Conservation (phyloP, 2,329 filamentous ascomycete genomes). For the Nemania sp. region DNA sequence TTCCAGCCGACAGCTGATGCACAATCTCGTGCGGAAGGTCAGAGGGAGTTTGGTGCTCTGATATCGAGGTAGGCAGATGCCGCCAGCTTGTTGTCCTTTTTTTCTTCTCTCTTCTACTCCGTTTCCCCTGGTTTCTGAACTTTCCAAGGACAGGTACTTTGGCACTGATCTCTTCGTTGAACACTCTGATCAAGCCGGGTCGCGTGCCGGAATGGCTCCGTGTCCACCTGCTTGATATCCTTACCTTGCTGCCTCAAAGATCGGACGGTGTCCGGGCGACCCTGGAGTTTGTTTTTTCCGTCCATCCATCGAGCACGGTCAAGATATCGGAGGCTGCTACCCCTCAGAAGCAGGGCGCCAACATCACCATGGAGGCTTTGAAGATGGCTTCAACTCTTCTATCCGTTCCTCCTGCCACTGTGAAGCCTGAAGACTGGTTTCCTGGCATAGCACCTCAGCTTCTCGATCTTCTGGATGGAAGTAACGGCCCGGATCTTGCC, state of each 20-base stretch:
- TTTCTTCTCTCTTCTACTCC: constrained; percentile 18
- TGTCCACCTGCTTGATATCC: constrained; percentile 56
- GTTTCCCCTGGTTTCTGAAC: constrained; percentile 33
- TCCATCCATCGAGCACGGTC: constrained; percentile 61
- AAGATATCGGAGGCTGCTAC: constrained; percentile 46
- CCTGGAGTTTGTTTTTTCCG: constrained; percentile 72
- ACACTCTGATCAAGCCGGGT: constrained; percentile 65
- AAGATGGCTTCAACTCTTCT: constrained; percentile 66
- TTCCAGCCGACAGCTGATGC: constrained; percentile 51
- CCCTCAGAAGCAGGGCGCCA: constrained; percentile 61
- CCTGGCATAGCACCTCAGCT: constrained; percentile 64
- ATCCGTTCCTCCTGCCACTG: constrained; percentile 60
- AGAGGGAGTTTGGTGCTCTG: constrained; percentile 51
- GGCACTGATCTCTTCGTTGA: constrained; percentile 63
- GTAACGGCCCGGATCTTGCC: constrained; percentile 59
- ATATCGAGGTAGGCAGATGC: constrained; percentile 51
- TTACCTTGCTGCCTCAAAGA: constrained; percentile 66
- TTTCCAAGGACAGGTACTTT: constrained; percentile 50
- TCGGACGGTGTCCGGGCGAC: constrained; percentile 67
- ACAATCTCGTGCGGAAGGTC: constrained; percentile 41
- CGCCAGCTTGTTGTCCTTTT: constrained; percentile 22
- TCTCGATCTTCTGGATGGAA: constrained; percentile 63
- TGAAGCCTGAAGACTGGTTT: constrained; percentile 64
- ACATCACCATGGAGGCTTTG: constrained; percentile 70
- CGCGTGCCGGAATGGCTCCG: constrained; percentile 64